These are phyloP conservation scores for Blastocystis hominis DNA, from an alignment of 352 stramenopile species.

Conservation along the genomic window DNA sequence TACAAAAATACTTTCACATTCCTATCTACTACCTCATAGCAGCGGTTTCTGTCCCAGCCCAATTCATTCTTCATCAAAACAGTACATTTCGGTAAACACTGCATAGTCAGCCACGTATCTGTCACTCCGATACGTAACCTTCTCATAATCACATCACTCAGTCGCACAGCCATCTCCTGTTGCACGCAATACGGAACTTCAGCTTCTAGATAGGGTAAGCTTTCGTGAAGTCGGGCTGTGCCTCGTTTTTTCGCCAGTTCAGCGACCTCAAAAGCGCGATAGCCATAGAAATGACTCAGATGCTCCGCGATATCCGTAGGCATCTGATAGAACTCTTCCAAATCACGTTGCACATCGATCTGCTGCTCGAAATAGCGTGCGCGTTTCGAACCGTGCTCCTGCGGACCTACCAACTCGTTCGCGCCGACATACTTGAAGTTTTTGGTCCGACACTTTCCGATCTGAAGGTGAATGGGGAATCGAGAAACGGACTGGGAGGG, in stretches of 20 bases:
- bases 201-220: constrained; percentile 85
- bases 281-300: constrained; percentile 87
- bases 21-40: not conserved
- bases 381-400: not conserved
- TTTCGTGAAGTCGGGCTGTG: constrained; percentile 75
- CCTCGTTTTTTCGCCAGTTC: constrained; percentile 77
- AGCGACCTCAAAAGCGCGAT: constrained; percentile 81
- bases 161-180: not conserved
- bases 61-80: not conserved
- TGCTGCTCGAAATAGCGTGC: constrained; percentile 26
- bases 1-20: not conserved
- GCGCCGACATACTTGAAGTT: constrained; percentile 88
- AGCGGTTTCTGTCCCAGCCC: not conserved
- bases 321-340: constrained; percentile 81
- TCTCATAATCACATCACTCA: constrained; percentile 15
- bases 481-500: not conserved
- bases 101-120: not conserved
- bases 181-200: constrained; percentile 68
- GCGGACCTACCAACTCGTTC: constrained; percentile 62
- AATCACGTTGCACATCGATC: constrained; percentile 30
- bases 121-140: constrained; percentile 32
- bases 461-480: constrained; percentile 66
- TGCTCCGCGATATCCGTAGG: constrained; percentile 84
- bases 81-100: not conserved
- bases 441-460: constrained; percentile 61